These are phyloP conservation scores for Nitzschia sp. DNA, from an alignment of 108 stramenopile genomes.

Conservation along the genomic window DNA sequence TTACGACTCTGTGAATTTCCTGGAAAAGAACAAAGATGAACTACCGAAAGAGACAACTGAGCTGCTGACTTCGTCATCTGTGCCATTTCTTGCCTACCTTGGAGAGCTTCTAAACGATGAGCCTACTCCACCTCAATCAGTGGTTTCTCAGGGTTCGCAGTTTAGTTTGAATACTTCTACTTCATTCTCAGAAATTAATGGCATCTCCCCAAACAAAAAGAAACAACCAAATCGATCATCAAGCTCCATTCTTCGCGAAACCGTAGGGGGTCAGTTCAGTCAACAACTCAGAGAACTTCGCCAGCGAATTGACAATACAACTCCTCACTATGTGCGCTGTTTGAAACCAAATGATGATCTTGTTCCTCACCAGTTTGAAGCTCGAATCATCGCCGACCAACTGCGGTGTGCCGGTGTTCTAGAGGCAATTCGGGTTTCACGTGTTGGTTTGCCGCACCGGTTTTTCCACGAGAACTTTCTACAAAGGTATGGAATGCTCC, in stretches of 20 bases:
- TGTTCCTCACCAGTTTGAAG: slow-evolving; percentile 67
- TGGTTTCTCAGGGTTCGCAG: slow-evolving; percentile 17
- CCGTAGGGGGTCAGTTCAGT: slow-evolving; percentile 87
- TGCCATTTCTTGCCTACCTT: slow-evolving; percentile 43
- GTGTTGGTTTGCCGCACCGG: slow-evolving; percentile 96
- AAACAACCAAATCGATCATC: slow-evolving; percentile 29
- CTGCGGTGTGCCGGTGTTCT: slow-evolving; percentile 96
- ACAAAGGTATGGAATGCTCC: slow-evolving; percentile 67
- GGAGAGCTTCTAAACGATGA: slow-evolving; percentile 31
- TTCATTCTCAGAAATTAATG: slow-evolving; percentile 14
- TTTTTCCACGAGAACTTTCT: slow-evolving; percentile 85
- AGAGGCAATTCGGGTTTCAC: slow-evolving; percentile 98
- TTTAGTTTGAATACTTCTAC: neutral
- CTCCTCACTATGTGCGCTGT: slow-evolving; percentile 99
- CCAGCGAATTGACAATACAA: slow-evolving; percentile 81
- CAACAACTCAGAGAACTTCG: slow-evolving; percentile 84
- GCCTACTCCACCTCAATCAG: slow-evolving; percentile 11
- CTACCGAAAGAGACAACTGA: slow-evolving; percentile 83
- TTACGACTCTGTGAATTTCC: slow-evolving; percentile 70
- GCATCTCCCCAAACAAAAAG: slow-evolving; percentile 3
- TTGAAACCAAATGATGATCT: slow-evolving; percentile 97
- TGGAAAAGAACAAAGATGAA: slow-evolving; percentile 92
- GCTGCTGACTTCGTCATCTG: slow-evolving; percentile 56
- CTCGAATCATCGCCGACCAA: slow-evolving; percentile 85
- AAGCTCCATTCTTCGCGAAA: slow-evolving; percentile 47